These are phyloP conservation scores for Aristolochia californica DNA, from an alignment of 164 flowering plant genomes.

Conservation along the genomic window DNA sequence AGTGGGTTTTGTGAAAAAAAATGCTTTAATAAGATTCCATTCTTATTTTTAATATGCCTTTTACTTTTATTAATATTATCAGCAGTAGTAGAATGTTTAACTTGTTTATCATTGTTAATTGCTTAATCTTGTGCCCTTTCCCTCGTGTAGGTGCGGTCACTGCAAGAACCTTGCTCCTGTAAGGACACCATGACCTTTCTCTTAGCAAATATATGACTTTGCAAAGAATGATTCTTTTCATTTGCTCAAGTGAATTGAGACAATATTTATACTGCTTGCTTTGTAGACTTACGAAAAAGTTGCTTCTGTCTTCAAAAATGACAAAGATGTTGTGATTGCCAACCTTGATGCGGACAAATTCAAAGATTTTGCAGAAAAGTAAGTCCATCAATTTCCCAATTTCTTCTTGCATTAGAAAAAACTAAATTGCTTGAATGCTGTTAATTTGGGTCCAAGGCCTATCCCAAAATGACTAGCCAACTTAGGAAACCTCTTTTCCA, in stretches of 20 bases:
- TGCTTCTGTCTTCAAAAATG: slow-evolving; percentile 76
- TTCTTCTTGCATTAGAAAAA: background rate
- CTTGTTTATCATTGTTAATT: too few species aligned
- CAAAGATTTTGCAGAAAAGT: slow-evolving; percentile 63
- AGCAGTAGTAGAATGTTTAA: too few species aligned
- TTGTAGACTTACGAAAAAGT: slow-evolving; percentile 81
- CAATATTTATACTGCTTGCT: background rate
- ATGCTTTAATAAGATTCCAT: background rate
- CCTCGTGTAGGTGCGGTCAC: slow-evolving; percentile 80
- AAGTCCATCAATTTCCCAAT: slow-evolving; percentile 4
- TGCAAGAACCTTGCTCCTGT: slow-evolving; percentile 97
- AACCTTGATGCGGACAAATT: slow-evolving; percentile 87
- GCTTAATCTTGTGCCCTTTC: background rate
- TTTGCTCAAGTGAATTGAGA: background rate
- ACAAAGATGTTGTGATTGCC: slow-evolving; percentile 80
- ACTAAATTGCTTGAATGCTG: too few species aligned
- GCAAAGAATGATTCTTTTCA: background rate
- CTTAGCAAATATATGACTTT: background rate
- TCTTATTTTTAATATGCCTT: background rate
- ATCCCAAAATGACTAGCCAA: too few species aligned
- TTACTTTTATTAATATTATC: too few species aligned
- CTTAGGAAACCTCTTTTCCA: too few species aligned
- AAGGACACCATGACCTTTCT: slow-evolving; percentile 16
- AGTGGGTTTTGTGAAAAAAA: background rate
- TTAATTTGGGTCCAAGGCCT: too few species aligned